Conservation (phyloP, 176 grass and related monocot species). For the Aegilops speltoides region DNA sequence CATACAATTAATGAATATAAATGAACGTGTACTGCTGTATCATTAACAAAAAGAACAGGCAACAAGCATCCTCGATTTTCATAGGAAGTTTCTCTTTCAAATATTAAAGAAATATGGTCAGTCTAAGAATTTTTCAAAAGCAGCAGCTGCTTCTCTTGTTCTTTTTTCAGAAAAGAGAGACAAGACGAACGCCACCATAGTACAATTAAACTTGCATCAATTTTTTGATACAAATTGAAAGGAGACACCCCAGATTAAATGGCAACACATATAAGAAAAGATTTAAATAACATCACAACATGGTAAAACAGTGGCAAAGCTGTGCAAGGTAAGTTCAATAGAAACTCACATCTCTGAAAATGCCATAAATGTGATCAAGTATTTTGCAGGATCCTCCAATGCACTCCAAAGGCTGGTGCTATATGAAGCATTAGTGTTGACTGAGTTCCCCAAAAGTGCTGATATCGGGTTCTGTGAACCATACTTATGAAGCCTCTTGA, state of each 20-base stretch:
- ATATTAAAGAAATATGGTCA: constrained; percentile 25
- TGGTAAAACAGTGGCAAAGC: neutral
- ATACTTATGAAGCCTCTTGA: constrained; percentile 82
- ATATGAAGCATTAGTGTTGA: constrained; percentile 59
- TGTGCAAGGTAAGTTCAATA: neutral
- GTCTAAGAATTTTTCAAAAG: neutral
- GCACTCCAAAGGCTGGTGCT: constrained; percentile 84
- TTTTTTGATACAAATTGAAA: constrained; percentile 19
- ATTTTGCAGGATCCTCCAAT: constrained; percentile 93
- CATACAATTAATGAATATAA: neutral
- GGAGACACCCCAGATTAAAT: neutral
- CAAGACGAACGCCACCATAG: constrained; percentile 5
- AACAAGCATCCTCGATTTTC: neutral
- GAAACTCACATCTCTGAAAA: constrained; percentile 86
- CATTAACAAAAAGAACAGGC: neutral
- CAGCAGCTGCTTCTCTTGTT: neutral
- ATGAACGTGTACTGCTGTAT: neutral
- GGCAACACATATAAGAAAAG: neutral
- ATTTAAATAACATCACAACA: neutral
- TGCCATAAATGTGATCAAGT: constrained; percentile 94
- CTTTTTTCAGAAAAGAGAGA: neutral
- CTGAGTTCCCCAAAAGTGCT: constrained; percentile 50
- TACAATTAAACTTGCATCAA: neutral
- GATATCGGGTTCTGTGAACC: constrained; percentile 56
- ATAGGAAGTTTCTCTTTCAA: constrained; percentile 13